These are phyloP conservation scores for Sporothrix protearum DNA, from an alignment of 2,329 filamentous ascomycete genomes.

Conservation along the genomic window DNA sequence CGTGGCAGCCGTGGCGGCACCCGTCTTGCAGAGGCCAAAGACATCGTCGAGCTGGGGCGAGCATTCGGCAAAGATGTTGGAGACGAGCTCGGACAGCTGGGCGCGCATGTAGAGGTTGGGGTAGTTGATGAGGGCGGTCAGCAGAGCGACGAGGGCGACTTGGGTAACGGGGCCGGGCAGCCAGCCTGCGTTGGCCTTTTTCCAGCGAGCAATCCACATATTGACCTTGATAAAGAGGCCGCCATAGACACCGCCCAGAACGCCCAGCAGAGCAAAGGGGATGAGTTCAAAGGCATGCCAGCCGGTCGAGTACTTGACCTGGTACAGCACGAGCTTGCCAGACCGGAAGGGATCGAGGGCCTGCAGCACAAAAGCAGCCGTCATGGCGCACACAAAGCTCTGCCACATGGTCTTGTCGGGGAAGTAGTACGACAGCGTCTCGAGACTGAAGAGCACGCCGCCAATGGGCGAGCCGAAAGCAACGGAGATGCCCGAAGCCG, in stretches of 20 bases:
- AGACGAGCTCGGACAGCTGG: constrained; percentile 86
- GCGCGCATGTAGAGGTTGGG: constrained; percentile 96
- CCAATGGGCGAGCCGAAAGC: constrained; percentile 93
- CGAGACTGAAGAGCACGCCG: constrained; percentile 91
- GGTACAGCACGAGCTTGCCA: constrained; percentile 91
- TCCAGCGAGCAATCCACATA: constrained; percentile 79
- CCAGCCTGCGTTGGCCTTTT: constrained; percentile 57
- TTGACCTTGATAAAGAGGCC: constrained; percentile 94
- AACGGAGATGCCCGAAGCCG: constrained; percentile 87
- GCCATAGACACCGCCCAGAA: constrained; percentile 89
- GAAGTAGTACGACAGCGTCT: constrained; percentile 96
- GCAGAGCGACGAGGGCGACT: constrained; percentile 71
- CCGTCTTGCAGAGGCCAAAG: constrained; percentile 85
- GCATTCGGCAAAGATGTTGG: constrained; percentile 89
- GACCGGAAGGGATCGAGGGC: constrained; percentile 92
- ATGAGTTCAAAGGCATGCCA: constrained; percentile 95
- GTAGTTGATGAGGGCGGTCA: constrained; percentile 89
- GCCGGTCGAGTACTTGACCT: constrained; percentile 84
- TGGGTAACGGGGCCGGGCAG: constrained; percentile 73
- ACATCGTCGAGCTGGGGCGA: constrained; percentile 76
- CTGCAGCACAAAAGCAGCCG: constrained; percentile 90
- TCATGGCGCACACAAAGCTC: constrained; percentile 98
- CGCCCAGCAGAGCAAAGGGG: constrained; percentile 80
- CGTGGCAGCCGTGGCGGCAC: constrained; percentile 75
- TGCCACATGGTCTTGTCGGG: constrained; percentile 99